A percentile compares a stretch with the other conserved stretches of the same genome.
These are phyloP conservation scores for Eremochloa ophiuroides DNA, from an alignment of 176 grass and related monocot genomes.

Conservation along the genomic window DNA sequence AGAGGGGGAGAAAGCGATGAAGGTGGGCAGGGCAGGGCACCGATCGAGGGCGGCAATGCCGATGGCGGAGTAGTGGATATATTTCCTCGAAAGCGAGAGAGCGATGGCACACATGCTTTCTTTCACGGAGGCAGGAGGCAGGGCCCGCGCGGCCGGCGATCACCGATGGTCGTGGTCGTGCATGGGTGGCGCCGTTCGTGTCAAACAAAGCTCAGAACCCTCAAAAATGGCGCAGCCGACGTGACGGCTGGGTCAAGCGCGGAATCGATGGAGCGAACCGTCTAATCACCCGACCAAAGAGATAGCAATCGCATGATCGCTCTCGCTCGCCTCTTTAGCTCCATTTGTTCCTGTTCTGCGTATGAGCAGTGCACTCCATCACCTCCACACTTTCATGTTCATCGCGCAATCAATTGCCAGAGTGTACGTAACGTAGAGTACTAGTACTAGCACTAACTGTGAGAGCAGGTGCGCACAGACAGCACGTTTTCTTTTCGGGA, in stretches of 20 bases:
- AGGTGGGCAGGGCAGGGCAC: not conserved
- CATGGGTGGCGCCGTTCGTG: not conserved
- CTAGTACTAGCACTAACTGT: not conserved
- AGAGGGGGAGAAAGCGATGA: slow-evolving; percentile 28
- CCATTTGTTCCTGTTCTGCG: not conserved
- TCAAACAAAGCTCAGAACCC: too few relatives aligned
- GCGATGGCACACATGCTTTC: not conserved
- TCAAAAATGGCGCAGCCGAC: not conserved
- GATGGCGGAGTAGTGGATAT: slow-evolving; percentile 11
- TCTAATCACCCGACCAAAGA: slow-evolving; percentile 11
- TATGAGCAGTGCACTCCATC: not conserved
- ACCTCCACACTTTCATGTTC: not conserved
- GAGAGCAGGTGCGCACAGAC: not conserved
- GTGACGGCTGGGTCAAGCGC: slow-evolving; percentile 15
- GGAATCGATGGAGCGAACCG: not conserved
- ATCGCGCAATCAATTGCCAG: not conserved
- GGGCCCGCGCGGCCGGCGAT: not conserved
- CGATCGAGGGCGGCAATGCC: not conserved
- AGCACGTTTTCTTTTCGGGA: not conserved
- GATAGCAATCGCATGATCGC: not conserved
- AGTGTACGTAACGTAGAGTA: slow-evolving; percentile 2
- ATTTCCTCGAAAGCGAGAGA: slow-evolving; percentile 22
- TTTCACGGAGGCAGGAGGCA: not conserved
- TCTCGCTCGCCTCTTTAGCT: not conserved
- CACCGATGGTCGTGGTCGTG: not conserved